Evolutionary conservation across 2,329 filamentous ascomycete species (phyloP).

Genomic region (Colletotrichum higginsianum): DNA sequence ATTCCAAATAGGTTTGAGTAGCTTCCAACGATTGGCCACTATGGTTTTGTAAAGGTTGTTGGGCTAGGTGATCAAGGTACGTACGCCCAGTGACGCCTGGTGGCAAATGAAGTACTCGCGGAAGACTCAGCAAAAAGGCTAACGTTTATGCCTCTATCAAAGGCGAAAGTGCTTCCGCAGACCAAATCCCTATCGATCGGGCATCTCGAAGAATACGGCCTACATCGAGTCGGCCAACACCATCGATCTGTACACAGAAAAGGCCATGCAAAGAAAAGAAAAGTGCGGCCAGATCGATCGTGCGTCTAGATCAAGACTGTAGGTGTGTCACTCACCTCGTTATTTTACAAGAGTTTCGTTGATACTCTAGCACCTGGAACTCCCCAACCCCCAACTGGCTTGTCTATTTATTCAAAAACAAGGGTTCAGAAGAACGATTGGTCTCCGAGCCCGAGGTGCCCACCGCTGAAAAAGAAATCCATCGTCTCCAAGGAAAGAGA

Average conservation of each 20-base stretch:
- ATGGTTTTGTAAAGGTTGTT: neutral
- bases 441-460: slow-evolving; percentile 40
- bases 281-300: no score
- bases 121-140: neutral
- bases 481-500: slow-evolving; percentile 37
- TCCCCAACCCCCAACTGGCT: no score
- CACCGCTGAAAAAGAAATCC: slow-evolving; percentile 38
- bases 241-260: no score
- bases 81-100: no score
- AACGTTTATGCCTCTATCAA: neutral
- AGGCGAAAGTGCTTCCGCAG: neutral
- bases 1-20: neutral
- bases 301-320: neutral
- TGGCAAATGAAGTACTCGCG: neutral
- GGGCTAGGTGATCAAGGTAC: no score
- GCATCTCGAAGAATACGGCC: neutral
- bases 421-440: slow-evolving; percentile 35
- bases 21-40: neutral
- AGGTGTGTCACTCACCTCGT: no score
- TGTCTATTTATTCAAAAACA: neutral
- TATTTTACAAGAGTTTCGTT: no score
- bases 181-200: neutral
- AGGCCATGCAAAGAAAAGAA: no score
- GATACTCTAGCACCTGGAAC: no score
- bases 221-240: neutral